These are phyloP conservation scores for Lipomyces chichibuensis DNA, from an alignment of 805 yeast species.

Conservation along the genomic window DNA sequence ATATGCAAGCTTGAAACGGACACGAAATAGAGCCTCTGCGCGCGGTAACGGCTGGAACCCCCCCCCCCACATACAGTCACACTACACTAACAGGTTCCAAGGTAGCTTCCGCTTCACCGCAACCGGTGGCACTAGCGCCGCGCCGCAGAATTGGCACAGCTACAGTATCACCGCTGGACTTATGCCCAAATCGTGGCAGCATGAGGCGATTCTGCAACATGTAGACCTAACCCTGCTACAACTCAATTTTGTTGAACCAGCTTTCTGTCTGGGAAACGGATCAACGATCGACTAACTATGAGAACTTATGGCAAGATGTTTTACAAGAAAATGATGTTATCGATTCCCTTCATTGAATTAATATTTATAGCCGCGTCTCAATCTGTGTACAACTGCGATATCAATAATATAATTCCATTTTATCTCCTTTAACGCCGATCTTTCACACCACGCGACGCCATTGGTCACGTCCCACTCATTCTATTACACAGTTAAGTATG, in stretches of 20 bases:
- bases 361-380: not conserved
- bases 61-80: not conserved
- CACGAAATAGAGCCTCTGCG: no score
- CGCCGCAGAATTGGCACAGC: not conserved
- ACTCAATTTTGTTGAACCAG: no score
- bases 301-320: no score
- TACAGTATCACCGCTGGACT: not conserved
- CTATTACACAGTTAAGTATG: slow-evolving; percentile 22
- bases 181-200: not conserved
- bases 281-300: no score
- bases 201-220: not conserved
- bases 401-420: not conserved
- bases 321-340: no score
- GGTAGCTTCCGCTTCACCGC: not conserved
- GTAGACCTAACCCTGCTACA: no score
- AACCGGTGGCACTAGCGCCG: not conserved
- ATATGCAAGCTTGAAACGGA: not conserved
- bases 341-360: no score
- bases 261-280: no score
- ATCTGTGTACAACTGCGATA: not conserved
- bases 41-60: not conserved
- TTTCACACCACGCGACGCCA: not conserved
- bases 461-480: not conserved
- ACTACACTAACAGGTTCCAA: no score
- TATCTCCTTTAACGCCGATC: not conserved